phyloP scores from a whole-genome alignment of 2,329 filamentous ascomycete species.

The Fusarium sacchari region DNA sequence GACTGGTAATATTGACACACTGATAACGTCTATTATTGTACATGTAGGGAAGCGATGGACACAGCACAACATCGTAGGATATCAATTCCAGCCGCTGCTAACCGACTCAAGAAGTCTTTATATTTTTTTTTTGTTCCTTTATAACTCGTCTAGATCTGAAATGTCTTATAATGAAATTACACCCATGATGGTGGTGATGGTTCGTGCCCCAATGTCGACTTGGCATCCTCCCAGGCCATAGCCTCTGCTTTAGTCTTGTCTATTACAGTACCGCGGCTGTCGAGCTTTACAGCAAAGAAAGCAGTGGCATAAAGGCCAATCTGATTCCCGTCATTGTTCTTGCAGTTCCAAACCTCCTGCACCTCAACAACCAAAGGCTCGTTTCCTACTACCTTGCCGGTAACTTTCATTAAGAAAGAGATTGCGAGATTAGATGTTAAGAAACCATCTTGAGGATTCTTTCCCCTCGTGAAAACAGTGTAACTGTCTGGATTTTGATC shows the following conservation, averaged over 20 bases:
- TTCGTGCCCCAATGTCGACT: not conserved
- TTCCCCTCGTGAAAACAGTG: not conserved
- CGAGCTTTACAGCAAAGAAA: not conserved
- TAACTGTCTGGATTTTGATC: not conserved
- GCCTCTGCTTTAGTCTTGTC: not conserved
- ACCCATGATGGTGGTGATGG: not conserved
- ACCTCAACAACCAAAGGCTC: not conserved
- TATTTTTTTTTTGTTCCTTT: not conserved
- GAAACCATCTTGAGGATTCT: not conserved
- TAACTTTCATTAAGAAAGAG: not conserved
- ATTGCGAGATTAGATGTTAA: not conserved
- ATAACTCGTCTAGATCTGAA: not conserved
- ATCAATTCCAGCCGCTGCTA: too few relatives aligned
- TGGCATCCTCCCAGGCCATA: not conserved
- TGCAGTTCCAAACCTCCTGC: not conserved
- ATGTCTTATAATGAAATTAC: not conserved
- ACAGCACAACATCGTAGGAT: too few relatives aligned
- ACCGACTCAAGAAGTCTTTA: too few relatives aligned
- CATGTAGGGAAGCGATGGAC: too few relatives aligned
- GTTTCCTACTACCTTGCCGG: not conserved
- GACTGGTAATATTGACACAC: too few relatives aligned
- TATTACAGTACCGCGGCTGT: too few relatives aligned
- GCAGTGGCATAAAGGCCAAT: not conserved
- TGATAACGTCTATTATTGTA: too few relatives aligned
- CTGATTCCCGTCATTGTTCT: not conserved